Conservation (phyloP, 768 basidiomycete genomes). For the Megacollybia marginata region DNA sequence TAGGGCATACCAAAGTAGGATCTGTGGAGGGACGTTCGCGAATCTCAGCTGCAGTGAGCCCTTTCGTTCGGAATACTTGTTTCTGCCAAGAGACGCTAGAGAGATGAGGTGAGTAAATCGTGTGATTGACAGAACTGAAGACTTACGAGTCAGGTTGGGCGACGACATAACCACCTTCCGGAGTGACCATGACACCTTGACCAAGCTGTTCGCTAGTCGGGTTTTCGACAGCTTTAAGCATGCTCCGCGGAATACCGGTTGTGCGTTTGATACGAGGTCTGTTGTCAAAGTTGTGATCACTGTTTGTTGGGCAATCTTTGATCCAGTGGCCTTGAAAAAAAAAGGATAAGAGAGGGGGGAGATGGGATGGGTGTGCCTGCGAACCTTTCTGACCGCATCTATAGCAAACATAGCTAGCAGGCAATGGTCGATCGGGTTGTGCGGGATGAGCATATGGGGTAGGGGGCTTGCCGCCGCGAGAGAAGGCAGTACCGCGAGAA, state of each 20-base stretch:
- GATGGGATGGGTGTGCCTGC: slow-evolving; percentile 8
- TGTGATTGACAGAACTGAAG: neutral
- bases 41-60: slow-evolving; percentile 80
- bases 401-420: slow-evolving; percentile 96
- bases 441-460: slow-evolving; percentile 41
- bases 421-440: slow-evolving; percentile 71
- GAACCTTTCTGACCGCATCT: slow-evolving; percentile 96
- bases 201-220: slow-evolving; percentile 62
- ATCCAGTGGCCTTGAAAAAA: slow-evolving; percentile 87
- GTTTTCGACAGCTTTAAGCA: slow-evolving; percentile 93
- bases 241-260: slow-evolving; percentile 96
- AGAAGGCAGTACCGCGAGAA: slow-evolving; percentile 56
- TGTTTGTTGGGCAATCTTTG: slow-evolving; percentile 97
- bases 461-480: slow-evolving; percentile 54
- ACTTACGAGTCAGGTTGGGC: slow-evolving; percentile 94
- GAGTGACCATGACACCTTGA: slow-evolving; percentile 96
- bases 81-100: slow-evolving; percentile 91
- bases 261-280: slow-evolving; percentile 94
- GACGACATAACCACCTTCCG: slow-evolving; percentile 96
- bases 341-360: slow-evolving; percentile 7
- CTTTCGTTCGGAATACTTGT: slow-evolving; percentile 73
- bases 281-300: slow-evolving; percentile 91
- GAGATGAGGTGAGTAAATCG: slow-evolving; percentile 1
- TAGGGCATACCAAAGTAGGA: slow-evolving; percentile 72
- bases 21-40: slow-evolving; percentile 82